phyloP scores from a whole-genome alignment of 805 yeast genomes.

The Lipomyces yamanashiensis region DNA sequence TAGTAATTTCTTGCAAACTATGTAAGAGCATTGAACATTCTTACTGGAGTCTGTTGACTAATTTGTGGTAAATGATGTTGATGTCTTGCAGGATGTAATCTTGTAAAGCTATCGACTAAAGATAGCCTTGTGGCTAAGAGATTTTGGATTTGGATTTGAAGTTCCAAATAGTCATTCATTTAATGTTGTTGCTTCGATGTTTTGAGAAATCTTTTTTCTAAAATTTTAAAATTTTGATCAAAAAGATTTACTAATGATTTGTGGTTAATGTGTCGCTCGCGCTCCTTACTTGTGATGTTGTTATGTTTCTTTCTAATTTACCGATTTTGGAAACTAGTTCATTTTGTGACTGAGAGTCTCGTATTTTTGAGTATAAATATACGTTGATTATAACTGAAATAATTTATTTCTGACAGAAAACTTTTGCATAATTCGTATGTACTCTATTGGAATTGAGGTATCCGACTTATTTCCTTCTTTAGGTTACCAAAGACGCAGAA shows the following conservation, averaged over 20 bases:
- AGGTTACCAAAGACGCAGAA: conserved; percentile 20
- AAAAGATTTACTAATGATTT: conserved; percentile 6
- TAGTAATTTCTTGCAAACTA: conserved; percentile 52
- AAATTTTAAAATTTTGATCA: not conserved
- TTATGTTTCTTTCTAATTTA: not conserved
- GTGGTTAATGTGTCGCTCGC: not conserved
- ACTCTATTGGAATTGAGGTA: not conserved
- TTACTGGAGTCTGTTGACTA: not conserved
- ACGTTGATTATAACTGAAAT: not conserved
- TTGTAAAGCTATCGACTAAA: too few relatives aligned
- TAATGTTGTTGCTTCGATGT: not conserved
- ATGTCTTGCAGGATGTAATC: too few relatives aligned
- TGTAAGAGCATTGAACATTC: not conserved
- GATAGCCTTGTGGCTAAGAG: not conserved
- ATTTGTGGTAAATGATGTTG: not conserved
- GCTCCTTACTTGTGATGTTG: conserved; percentile 3
- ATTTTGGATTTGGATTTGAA: not conserved
- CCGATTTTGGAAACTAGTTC: not conserved
- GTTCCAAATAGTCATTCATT: not conserved
- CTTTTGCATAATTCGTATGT: not conserved
- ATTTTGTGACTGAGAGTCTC: too few relatives aligned
- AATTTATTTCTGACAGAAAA: not conserved
- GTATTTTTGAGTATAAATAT: not conserved
- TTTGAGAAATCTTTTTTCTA: not conserved
- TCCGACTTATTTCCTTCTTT: conserved; percentile 13